These are phyloP conservation scores for Evernia prunastri DNA, from an alignment of 495 filamentous ascomycete species.

Conservation along the genomic window DNA sequence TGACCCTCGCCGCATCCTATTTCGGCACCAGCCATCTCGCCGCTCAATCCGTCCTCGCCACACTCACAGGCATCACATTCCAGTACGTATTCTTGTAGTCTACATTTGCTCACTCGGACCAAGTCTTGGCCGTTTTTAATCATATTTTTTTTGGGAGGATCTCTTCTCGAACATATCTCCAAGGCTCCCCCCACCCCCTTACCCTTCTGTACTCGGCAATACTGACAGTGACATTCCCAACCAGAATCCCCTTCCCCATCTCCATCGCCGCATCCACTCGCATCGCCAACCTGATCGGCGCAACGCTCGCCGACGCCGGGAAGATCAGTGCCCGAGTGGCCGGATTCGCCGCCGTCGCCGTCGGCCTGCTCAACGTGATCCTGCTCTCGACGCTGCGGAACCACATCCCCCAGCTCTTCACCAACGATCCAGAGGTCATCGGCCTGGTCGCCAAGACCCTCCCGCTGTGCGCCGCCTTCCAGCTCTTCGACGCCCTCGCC, in stretches of 20 bases:
- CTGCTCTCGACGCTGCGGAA: constrained; percentile 57
- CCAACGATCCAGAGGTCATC: constrained; percentile 71
- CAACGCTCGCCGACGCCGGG: constrained; percentile 62
- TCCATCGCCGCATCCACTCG: constrained; percentile 58
- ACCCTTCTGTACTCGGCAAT: not conserved
- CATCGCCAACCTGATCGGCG: constrained; percentile 61
- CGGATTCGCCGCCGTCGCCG: constrained; percentile 54
- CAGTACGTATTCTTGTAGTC: constrained; percentile 30
- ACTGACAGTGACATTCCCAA: not conserved
- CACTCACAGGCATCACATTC: constrained; percentile 54
- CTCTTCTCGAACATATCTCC: not conserved
- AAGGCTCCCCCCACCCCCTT: not conserved
- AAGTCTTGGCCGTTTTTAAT: no score
- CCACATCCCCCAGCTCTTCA: constrained; percentile 72
- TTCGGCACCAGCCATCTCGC: constrained; percentile 64
- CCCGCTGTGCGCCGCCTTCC: constrained; percentile 77
- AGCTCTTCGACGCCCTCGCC: constrained; percentile 77
- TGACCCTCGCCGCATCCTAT: constrained; percentile 65
- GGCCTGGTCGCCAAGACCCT: constrained; percentile 63
- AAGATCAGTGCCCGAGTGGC: constrained; percentile 64
- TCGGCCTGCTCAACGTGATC: constrained; percentile 71
- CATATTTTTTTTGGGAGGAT: not conserved
- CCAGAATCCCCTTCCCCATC: constrained; percentile 53
- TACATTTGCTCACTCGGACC: no score
- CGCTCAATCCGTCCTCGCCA: constrained; percentile 60